Base-by-base conservation (phyloP, 2,329 filamentous ascomycete genomes). In the Trichoderma sp. region DNA sequence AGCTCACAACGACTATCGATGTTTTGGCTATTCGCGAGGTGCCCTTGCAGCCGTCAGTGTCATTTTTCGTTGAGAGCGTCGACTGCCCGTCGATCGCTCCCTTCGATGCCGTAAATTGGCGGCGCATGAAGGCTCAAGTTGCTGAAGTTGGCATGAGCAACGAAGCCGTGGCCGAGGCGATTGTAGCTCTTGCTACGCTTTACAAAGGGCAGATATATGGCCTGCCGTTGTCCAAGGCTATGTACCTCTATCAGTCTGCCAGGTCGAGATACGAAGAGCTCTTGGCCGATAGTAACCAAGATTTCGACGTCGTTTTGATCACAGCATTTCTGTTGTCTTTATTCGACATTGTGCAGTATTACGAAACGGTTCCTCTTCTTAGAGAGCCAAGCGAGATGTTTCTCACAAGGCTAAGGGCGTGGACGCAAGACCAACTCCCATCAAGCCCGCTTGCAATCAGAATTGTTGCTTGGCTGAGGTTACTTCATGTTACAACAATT, bases 1-100 rank as follows among this genome's bases (percentile, higher is more conserved):
- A 75, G 28, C 67, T 76, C 26, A 76, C 74, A 17, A 76, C 74
- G 1, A 73, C 73, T 1, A 76, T 76, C 53, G 74, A 76, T 30
- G 39, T 73, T 6, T 28, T 75, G 47, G 68, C 71, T 6, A 70
- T 70, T 7, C 61, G 64, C 12, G 64, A 70, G 15, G 55, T 68
- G 12, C 55, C 73, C 2, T 53, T 68, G 4, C 67, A 73, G 36
- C 63, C 32, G 30, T 67, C 70, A 9, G 62, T 68, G 12, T 61
- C 71, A 8, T 76, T 73, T 59, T 76, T 76, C 55, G 47, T 76
- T 55, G 73, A 74, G 28, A 39, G 6, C 12, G 74, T 76, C 3
- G 74, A 76, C 30, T 75, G 67, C 32, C 75, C 75, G 5, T 20
- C 57, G 0, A 70, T 76, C n/a, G 72, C 74, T 2, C 70, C 73